These are phyloP conservation scores for Termitomyces sp. DNA, from an alignment of 1,284 basidiomycete genomes.

Conservation along the genomic window DNA sequence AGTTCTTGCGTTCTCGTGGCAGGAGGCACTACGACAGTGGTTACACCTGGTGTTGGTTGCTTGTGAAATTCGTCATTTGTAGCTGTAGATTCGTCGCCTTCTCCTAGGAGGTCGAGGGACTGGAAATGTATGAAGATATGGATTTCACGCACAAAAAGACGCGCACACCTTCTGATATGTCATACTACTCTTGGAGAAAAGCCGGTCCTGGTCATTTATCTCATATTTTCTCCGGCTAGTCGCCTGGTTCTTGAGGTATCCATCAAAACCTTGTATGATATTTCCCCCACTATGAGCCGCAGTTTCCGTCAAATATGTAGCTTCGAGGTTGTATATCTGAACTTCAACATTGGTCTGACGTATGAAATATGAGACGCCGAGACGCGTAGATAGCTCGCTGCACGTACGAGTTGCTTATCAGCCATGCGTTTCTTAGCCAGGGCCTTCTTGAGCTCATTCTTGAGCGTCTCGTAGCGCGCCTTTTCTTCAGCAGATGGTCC, in stretches of 20 bases:
- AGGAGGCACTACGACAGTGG: slow-evolving; percentile 70
- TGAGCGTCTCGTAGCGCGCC: slow-evolving; percentile 60
- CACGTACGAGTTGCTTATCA: slow-evolving; percentile 67
- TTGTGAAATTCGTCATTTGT: slow-evolving; percentile 56
- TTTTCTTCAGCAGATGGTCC: slow-evolving; percentile 55
- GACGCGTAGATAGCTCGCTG: slow-evolving; percentile 1
- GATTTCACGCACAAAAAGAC: not conserved
- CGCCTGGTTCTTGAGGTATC: slow-evolving; percentile 73
- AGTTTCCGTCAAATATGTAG: slow-evolving; percentile 69
- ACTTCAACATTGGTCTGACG: slow-evolving; percentile 63
- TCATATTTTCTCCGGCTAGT: slow-evolving; percentile 65
- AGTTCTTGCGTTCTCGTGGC: slow-evolving; percentile 60
- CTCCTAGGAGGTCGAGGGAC: slow-evolving; percentile 71
- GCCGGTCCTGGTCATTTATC: slow-evolving; percentile 66
- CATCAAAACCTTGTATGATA: slow-evolving; percentile 78
- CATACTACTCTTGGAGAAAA: slow-evolving; percentile 74
- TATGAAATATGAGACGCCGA: slow-evolving; percentile 2
- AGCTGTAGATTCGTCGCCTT: slow-evolving; percentile 56
- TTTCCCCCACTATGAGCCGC: slow-evolving; percentile 71
- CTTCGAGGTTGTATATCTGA: slow-evolving; percentile 71
- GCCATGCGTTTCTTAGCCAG: slow-evolving; percentile 64
- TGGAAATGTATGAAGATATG: slow-evolving; percentile 21
- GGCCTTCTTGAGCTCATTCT: slow-evolving; percentile 66
- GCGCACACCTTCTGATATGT: slow-evolving; percentile 62
- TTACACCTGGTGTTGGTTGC: slow-evolving; percentile 59